Conservation (phyloP, 2,329 filamentous ascomycete genomes). For the Fusarium ramigenum region DNA sequence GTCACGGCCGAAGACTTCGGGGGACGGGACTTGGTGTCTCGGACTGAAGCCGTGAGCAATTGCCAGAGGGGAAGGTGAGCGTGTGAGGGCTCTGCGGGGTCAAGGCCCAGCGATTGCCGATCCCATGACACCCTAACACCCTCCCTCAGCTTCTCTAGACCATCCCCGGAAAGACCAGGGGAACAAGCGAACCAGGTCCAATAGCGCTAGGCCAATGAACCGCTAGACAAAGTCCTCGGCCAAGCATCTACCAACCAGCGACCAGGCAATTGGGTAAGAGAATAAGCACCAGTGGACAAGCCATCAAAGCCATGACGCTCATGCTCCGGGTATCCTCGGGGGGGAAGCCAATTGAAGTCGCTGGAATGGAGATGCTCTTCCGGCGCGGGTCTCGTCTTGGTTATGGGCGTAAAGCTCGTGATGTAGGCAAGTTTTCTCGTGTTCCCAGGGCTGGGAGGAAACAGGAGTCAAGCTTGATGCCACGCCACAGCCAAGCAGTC, state of each 20-base stretch:
- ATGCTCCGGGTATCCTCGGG: conserved; percentile 42
- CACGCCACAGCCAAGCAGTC: conserved; percentile 5
- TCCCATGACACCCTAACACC: conserved; percentile 44
- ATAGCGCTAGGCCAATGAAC: conserved; percentile 23
- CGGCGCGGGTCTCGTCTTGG: conserved; percentile 18
- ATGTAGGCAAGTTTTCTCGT: conserved; percentile 22
- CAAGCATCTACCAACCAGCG: conserved; percentile 42
- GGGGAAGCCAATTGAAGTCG: conserved; percentile 35
- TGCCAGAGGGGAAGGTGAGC: conserved; percentile 26
- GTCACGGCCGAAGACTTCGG: conserved; percentile 33
- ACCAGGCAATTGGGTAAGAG: conserved; percentile 43
- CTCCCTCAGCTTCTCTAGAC: conserved; percentile 4
- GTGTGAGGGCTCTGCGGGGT: conserved; percentile 38
- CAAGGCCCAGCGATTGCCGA: conserved; percentile 32
- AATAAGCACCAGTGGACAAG: conserved; percentile 42
- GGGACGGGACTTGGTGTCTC: conserved; percentile 22
- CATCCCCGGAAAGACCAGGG: conserved; percentile 31
- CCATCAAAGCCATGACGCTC: conserved; percentile 38
- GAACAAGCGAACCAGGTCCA: conserved; percentile 32
- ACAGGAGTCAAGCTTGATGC: conserved; percentile 8
- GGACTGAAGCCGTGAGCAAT: conserved; percentile 33
- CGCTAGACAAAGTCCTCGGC: conserved; percentile 29
- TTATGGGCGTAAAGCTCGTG: conserved; percentile 25
- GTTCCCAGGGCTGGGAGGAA: background rate
- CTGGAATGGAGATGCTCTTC: conserved; percentile 37